These are phyloP conservation scores for Amanita exitialis DNA, from an alignment of 768 basidiomycete species.

Conservation along the genomic window DNA sequence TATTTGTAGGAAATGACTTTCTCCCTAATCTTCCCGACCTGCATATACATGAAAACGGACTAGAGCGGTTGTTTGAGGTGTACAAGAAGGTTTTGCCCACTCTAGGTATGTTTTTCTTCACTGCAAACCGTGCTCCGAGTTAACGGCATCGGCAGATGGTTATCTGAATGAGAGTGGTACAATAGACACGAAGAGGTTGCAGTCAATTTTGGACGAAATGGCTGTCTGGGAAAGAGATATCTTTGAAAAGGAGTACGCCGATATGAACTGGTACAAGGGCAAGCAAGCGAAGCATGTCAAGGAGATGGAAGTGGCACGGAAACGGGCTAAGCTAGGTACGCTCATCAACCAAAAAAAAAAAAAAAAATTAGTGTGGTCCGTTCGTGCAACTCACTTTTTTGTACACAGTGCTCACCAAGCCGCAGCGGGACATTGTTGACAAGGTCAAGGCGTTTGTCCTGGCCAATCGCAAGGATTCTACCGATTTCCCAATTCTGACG, in stretches of 20 bases:
- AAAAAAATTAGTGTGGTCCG: background rate
- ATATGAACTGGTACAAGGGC: slow-evolving; percentile 89
- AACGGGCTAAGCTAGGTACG: slow-evolving; percentile 56
- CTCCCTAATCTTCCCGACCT: slow-evolving; percentile 92
- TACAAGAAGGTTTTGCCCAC: slow-evolving; percentile 89
- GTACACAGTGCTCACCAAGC: slow-evolving; percentile 49
- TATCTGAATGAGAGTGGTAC: slow-evolving; percentile 88
- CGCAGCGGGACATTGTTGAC: slow-evolving; percentile 73
- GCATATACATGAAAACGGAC: slow-evolving; percentile 95
- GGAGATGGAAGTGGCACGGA: slow-evolving; percentile 52
- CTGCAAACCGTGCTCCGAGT: background rate
- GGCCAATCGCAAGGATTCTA: slow-evolving; percentile 24
- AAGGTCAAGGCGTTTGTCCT: slow-evolving; percentile 69
- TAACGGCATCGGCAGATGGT: slow-evolving; percentile 45
- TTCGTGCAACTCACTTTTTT: background rate
- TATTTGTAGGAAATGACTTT: slow-evolving; percentile 98
- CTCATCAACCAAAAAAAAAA: too few species aligned
- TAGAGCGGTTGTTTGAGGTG: slow-evolving; percentile 88
- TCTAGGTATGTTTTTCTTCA: slow-evolving; percentile 32
- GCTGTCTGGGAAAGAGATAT: slow-evolving; percentile 79
- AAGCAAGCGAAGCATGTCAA: slow-evolving; percentile 73
- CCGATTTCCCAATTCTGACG: slow-evolving; percentile 33
- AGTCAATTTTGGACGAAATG: slow-evolving; percentile 85
- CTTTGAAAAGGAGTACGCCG: slow-evolving; percentile 87
- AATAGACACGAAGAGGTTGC: slow-evolving; percentile 73